These are phyloP conservation scores for Malus asiatica DNA, from an alignment of 306 rosid genomes.

Conservation along the genomic window DNA sequence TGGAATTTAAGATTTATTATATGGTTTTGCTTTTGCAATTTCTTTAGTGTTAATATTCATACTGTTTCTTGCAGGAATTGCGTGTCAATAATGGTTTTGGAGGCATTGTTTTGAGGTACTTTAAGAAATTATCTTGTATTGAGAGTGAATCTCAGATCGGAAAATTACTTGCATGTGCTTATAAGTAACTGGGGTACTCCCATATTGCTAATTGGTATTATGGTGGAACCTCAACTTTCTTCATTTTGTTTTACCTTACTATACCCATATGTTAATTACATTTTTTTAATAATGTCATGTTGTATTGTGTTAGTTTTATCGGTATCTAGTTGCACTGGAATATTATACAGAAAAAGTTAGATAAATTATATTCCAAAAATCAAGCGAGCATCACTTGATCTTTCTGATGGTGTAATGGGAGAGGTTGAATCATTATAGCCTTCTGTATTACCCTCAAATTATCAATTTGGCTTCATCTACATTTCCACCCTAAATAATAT, in stretches of 20 bases:
- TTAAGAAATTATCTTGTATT: background rate
- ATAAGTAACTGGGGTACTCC: too few relatives aligned
- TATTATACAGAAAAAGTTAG: background rate
- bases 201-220: too few relatives aligned
- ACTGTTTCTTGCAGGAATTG: constrained; percentile 65
- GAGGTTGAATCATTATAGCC: background rate
- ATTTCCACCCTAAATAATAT: background rate
- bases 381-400: background rate
- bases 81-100: constrained; percentile 92
- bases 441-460: background rate
- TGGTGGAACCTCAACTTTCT: too few relatives aligned
- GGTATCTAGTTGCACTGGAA: background rate
- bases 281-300: background rate
- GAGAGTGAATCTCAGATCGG: too few relatives aligned
- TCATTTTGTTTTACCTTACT: background rate
- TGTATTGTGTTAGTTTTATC: background rate
- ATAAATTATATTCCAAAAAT: background rate
- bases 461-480: background rate
- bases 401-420: background rate
- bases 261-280: constrained; percentile 1
- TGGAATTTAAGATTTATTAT: background rate
- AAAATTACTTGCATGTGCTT: too few relatives aligned
- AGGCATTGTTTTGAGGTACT: constrained; percentile 80
- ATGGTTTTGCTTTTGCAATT: background rate
- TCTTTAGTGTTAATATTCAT: constrained; percentile 16